Conservation (phyloP, 2,329 filamentous ascomycete genomes). For the Aspergillus transmontanensis region DNA sequence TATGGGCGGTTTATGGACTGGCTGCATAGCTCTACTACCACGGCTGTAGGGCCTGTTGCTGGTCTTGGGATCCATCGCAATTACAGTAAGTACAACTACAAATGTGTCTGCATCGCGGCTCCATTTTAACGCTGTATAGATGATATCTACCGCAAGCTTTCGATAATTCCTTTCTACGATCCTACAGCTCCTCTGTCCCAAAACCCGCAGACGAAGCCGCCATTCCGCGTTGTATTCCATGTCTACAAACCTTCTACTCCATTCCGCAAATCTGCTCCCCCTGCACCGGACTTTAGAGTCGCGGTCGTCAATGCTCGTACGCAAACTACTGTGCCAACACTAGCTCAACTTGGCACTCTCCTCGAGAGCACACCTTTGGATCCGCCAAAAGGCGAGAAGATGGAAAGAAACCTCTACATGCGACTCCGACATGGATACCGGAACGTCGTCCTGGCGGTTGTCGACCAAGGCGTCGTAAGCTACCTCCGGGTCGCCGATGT, state of each 20-base stretch:
- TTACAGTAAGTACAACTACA: conserved; percentile 44
- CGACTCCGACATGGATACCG: conserved; percentile 81
- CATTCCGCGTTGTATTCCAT: conserved; percentile 76
- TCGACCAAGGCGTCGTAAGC: conserved; percentile 87
- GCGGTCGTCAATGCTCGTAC: conserved; percentile 77
- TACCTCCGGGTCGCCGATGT: conserved; percentile 81
- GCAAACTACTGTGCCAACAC: conserved; percentile 67
- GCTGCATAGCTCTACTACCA: conserved; percentile 33
- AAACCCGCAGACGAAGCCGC: conserved; percentile 40
- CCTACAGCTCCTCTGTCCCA: conserved; percentile 44
- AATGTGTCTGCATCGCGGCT: background rate
- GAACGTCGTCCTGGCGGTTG: conserved; percentile 82
- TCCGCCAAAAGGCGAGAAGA: conserved; percentile 55
- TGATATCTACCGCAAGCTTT: conserved; percentile 75
- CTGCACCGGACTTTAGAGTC: conserved; percentile 79
- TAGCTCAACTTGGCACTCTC: conserved; percentile 70
- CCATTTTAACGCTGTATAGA: conserved; percentile 49
- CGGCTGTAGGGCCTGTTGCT: conserved; percentile 52
- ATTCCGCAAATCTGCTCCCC: conserved; percentile 80
- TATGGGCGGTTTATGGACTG: conserved; percentile 37
- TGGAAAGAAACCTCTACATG: conserved; percentile 64
- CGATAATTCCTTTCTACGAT: conserved; percentile 72
- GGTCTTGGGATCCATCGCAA: conserved; percentile 56
- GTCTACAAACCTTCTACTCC: conserved; percentile 74
- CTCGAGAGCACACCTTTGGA: conserved; percentile 74